Evolutionary conservation across 805 yeast genomes (phyloP), one percentile per base, ranked within the genome.

Genomic region (Pichia exigua): DNA sequence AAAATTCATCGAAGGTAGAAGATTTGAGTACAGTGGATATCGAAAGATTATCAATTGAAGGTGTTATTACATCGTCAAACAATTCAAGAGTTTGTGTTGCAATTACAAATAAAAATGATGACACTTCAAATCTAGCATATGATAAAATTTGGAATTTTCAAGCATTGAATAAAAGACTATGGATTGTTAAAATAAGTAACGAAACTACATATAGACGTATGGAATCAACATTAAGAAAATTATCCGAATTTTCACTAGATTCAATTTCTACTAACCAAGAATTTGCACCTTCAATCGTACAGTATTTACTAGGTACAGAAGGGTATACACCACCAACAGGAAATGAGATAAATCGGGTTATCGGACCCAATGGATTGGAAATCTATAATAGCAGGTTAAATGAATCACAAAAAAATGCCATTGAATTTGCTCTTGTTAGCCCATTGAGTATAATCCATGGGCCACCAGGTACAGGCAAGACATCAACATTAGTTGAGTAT

Each of bases 401-500:
- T 59, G 70, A 67, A 0, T 85, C 96, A 0, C 99, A 92, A 62
- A 74, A 73, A 45, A 63, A 72, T 3, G 97, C 98, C 0, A 82
- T 91, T 10, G 66, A 71, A 13, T 85, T 85, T 65, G 76, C 95
- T 1, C 48, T 89, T 17, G 79, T 81, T 54, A 77, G 81, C 17
- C 66, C 74, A 65, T 42, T 78, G 18, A 63, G 77, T 4, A 76
- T 85, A 10, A 76, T 85, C 8, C 92, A 85, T 61, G 92, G 92
- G 0, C 92, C 92, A 0, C 91, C 91, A 0, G 92, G 92, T 4
- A 85, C 92, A 0, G 92, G 92, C 12, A 85, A 85, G 62, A 92
- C 98, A 0, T 84, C 83, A 56, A 91, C 97, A 0, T 60, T 92
- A 7, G 81, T 91, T 11, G 97, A 92, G 61, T 69, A 87, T 9